Percentiles rank a stretch among this genome's conserved stretches.
Conservation (phyloP, 1,139 yeast species). For the Taiozyma sp. region DNA sequence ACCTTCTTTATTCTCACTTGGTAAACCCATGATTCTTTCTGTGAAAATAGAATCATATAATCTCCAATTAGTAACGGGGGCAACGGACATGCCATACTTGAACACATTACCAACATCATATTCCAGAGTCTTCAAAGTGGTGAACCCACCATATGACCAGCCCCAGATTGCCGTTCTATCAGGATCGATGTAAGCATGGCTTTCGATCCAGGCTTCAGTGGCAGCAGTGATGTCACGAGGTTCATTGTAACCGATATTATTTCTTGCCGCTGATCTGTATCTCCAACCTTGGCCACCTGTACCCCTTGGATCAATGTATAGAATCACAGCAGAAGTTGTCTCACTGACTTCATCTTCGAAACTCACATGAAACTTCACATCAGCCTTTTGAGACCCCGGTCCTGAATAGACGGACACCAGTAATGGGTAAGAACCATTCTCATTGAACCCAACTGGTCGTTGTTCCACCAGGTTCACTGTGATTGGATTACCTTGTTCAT, state of each 20-base stretch:
- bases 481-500: constrained; percentile 26
- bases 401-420: constrained; percentile 81
- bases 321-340: constrained; percentile 54
- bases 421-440: constrained; percentile 54
- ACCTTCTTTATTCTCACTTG: constrained; percentile 43
- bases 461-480: constrained; percentile 58
- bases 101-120: constrained; percentile 53
- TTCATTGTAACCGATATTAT: constrained; percentile 69
- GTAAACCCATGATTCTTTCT: constrained; percentile 73
- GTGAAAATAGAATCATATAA: constrained; percentile 70
- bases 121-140: constrained; percentile 63
- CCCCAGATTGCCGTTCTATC: constrained; percentile 73
- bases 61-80: constrained; percentile 72
- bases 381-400: constrained; percentile 70
- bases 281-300: constrained; percentile 77
- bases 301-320: constrained; percentile 81
- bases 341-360: constrained; percentile 65
- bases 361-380: constrained; percentile 43
- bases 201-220: constrained; percentile 49
- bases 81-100: constrained; percentile 68
- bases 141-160: constrained; percentile 74
- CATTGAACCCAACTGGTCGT: constrained; percentile 58
- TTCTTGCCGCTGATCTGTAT: constrained; percentile 53
- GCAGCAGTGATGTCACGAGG: constrained; percentile 64
- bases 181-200: constrained; percentile 46